A percentile compares a stretch with the other conserved stretches of the same genome.
These are phyloP conservation scores for Phytophthora tubulina DNA, from an alignment of 352 stramenopile species.

Conservation along the genomic window DNA sequence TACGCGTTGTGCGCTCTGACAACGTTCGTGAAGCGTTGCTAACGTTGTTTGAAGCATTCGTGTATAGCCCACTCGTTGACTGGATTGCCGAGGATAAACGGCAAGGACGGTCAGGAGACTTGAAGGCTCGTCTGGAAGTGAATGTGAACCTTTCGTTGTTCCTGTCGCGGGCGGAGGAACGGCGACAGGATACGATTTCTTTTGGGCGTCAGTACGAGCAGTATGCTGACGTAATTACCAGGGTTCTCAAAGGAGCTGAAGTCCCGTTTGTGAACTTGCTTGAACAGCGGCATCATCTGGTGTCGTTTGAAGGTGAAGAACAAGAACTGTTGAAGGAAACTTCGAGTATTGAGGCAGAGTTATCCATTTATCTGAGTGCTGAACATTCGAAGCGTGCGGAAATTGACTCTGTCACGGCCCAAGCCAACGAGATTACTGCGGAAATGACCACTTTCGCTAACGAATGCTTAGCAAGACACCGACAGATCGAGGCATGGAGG, in stretches of 20 bases:
- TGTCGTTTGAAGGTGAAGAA: constrained; percentile 43
- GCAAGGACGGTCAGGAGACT: constrained; percentile 46
- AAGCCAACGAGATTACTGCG: constrained; percentile 16
- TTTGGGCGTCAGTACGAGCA: constrained; percentile 58
- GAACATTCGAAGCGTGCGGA: constrained; percentile 18
- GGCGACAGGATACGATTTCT: constrained; percentile 61
- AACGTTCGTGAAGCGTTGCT: constrained; percentile 77
- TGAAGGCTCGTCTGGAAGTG: constrained; percentile 80
- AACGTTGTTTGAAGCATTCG: constrained; percentile 85
- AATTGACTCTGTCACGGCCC: constrained; percentile 8
- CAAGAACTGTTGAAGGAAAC: constrained; percentile 28
- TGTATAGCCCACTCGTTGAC: constrained; percentile 87
- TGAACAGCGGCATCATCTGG: constrained; percentile 27
- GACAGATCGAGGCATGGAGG: constrained; percentile 58
- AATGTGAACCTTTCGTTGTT: constrained; percentile 91
- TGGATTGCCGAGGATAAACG: constrained; percentile 67
- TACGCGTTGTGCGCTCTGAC: constrained; percentile 73
- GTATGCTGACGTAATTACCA: constrained; percentile 30
- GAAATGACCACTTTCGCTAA: constrained; percentile 50
- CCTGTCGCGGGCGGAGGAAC: constrained; percentile 80
- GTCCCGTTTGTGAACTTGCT: constrained; percentile 35
- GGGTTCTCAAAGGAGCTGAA: constrained; percentile 22
- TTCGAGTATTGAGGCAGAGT: constrained; percentile 11
- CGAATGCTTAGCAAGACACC: constrained; percentile 60
- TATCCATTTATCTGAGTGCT: constrained; percentile 15